phyloP scores from a whole-genome alignment of 352 stramenopile species.

The Globisporangium irregulare region DNA sequence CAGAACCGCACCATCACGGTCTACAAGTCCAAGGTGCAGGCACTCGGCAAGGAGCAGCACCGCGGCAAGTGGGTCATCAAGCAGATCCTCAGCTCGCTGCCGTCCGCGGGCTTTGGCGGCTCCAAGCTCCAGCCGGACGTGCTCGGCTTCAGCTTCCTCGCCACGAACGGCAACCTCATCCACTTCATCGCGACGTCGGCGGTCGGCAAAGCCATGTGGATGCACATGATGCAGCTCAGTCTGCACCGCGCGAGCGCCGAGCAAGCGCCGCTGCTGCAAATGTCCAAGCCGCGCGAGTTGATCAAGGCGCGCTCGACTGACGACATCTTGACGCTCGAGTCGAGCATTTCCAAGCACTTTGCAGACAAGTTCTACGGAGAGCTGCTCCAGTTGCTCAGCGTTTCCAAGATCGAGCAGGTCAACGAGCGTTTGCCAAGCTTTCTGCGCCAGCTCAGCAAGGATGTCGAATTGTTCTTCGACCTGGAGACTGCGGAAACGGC shows the following conservation, averaged over 20 bases:
- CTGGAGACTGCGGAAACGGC: slow-evolving; percentile 70
- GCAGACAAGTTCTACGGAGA: slow-evolving; percentile 71
- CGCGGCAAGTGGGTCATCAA: slow-evolving; percentile 81
- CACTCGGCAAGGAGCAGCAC: slow-evolving; percentile 74
- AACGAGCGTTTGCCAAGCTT: slow-evolving; percentile 63
- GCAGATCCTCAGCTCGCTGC: slow-evolving; percentile 73
- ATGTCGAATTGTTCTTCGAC: slow-evolving; percentile 83
- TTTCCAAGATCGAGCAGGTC: slow-evolving; percentile 34
- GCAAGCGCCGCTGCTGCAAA: slow-evolving; percentile 32
- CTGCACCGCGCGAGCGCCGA: slow-evolving; percentile 53
- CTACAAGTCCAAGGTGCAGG: slow-evolving; percentile 88
- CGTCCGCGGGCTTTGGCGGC: slow-evolving; percentile 74
- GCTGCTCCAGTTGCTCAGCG: slow-evolving; percentile 50
- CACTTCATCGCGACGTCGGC: slow-evolving; percentile 76
- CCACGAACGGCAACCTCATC: slow-evolving; percentile 81
- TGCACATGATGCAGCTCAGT: slow-evolving; percentile 77
- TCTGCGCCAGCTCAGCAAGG: slow-evolving; percentile 81
- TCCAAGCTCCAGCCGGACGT: slow-evolving; percentile 75
- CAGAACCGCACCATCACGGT: slow-evolving; percentile 77
- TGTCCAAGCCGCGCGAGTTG: slow-evolving; percentile 32
- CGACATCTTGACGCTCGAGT: slow-evolving; percentile 50
- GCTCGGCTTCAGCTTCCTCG: slow-evolving; percentile 80
- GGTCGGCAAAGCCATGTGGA: slow-evolving; percentile 82
- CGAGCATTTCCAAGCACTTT: slow-evolving; percentile 64
- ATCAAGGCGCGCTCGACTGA: slow-evolving; percentile 36